These are phyloP conservation scores for Candolleomyces eurysporus DNA, from an alignment of 768 basidiomycete species.

Conservation along the genomic window DNA sequence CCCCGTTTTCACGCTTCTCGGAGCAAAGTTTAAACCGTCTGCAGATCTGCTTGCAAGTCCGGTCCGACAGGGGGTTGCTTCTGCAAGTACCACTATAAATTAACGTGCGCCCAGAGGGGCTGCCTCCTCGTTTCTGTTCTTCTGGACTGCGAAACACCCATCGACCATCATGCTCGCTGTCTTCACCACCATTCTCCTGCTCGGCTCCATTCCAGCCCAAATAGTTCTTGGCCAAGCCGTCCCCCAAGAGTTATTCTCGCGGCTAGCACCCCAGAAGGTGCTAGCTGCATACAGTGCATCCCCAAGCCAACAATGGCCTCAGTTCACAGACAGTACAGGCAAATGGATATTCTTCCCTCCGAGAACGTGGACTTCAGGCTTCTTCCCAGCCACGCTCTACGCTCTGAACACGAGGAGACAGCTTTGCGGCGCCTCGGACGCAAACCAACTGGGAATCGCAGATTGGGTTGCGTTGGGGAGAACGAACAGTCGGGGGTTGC, in stretches of 20 bases:
- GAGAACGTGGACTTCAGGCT: conserved; percentile 67
- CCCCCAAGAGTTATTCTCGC: conserved; percentile 56
- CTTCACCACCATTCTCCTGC: background rate
- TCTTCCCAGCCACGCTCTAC: conserved; percentile 62
- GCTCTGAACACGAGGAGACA: conserved; percentile 52
- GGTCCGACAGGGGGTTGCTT: no score
- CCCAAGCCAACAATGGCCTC: conserved; percentile 52
- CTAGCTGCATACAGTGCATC: conserved; percentile 49
- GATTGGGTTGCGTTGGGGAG: conserved; percentile 59
- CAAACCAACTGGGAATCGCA: conserved; percentile 36
- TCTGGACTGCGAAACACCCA: background rate
- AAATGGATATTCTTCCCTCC: conserved; percentile 53
- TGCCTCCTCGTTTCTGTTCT: background rate
- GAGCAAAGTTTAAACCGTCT: no score
- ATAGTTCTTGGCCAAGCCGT: conserved; percentile 14
- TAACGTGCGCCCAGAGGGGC: no score
- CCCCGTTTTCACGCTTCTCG: no score
- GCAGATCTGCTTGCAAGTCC: no score
- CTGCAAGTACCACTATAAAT: no score
- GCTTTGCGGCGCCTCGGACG: conserved; percentile 41
- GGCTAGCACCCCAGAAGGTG: conserved; percentile 57
- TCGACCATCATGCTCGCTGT: conserved; percentile 4
- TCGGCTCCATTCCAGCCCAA: conserved; percentile 1
- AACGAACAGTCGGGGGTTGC: conserved; percentile 48
- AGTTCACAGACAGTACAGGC: conserved; percentile 55